Conservation (phyloP, 2,329 filamentous ascomycete genomes). For the Emmonsia crescens region DNA sequence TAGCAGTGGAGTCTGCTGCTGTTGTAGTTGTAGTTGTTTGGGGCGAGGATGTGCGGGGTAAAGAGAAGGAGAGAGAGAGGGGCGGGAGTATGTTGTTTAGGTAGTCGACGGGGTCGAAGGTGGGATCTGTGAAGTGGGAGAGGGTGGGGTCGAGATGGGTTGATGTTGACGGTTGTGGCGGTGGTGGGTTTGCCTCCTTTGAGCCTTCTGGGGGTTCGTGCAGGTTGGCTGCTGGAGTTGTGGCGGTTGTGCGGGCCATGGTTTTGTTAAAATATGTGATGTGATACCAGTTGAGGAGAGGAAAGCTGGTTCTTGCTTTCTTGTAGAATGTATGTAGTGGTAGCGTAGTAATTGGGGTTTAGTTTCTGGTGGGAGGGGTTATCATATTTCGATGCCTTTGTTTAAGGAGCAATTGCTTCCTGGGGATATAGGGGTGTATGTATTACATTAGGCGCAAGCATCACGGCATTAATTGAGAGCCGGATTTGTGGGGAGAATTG, state of each 20-base stretch:
- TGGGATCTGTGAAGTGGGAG: constrained; percentile 60
- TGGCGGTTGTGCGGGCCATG: neutral
- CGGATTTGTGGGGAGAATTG: neutral
- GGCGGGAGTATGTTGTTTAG: constrained; percentile 70
- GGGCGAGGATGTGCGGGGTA: constrained; percentile 19
- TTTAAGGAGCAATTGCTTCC: neutral
- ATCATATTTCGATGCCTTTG: neutral
- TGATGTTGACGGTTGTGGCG: no score
- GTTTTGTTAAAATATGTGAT: neutral
- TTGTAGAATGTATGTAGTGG: no score
- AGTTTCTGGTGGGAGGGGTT: neutral
- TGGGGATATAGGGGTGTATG: neutral
- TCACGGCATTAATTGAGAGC: neutral
- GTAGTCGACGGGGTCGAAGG: constrained; percentile 76
- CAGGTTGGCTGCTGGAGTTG: neutral
- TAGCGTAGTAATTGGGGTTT: no score
- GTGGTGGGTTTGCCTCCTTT: neutral
- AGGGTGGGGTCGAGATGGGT: constrained; percentile 64
- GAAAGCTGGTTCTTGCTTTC: neutral
- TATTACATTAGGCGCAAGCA: neutral
- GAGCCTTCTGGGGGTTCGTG: neutral
- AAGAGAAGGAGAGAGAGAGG: constrained; percentile 36
- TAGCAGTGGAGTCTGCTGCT: neutral
- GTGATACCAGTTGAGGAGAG: no score
- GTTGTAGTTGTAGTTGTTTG: neutral